Percentiles rank a stretch among this genome's conserved stretches.
Evolutionary conservation across 306 rosid species (phyloP).

Genomic region (Vigna reflexopilosa): DNA sequence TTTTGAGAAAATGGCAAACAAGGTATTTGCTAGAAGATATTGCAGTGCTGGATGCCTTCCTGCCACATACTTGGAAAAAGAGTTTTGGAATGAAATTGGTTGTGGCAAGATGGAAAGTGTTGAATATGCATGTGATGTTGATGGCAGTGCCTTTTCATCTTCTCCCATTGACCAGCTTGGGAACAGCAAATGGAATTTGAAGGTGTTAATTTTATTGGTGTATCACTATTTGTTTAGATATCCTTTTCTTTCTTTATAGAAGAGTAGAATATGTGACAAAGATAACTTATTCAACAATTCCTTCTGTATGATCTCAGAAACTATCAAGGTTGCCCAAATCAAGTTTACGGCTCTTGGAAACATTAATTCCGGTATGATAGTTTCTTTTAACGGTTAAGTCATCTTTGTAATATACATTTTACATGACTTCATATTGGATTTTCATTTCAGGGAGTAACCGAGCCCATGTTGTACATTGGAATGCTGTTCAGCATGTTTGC

Average conservation of each 20-base stretch:
- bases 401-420: constrained; percentile 22
- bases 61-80: constrained; percentile 81
- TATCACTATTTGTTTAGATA: constrained; percentile 1
- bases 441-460: constrained; percentile 88
- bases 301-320: constrained; percentile 60
- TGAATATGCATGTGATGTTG: constrained; percentile 99
- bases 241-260: constrained; percentile 21
- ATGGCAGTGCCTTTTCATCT: constrained; percentile 96
- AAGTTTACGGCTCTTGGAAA: constrained; percentile 80
- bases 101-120: constrained; percentile 91
- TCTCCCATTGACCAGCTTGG: constrained; percentile 89
- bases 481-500: constrained; percentile 98
- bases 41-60: constrained; percentile 87
- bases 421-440: constrained; percentile 38
- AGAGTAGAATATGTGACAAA: constrained; percentile 20
- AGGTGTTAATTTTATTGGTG: constrained; percentile 66
- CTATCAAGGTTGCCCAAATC: constrained; percentile 89
- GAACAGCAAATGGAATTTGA: constrained; percentile 93
- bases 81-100: constrained; percentile 95
- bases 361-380: constrained; percentile 75
- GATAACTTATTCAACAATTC: constrained; percentile 30
- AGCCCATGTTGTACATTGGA: constrained; percentile 97
- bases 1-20: constrained; percentile 97
- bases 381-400: constrained; percentile 25
- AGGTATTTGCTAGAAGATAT: constrained; percentile 84